Evolutionary conservation across 2,329 filamentous ascomycete genomes (phyloP), one percentile per base, ranked within the genome.

Genomic region (Penicillium expansum): DNA sequence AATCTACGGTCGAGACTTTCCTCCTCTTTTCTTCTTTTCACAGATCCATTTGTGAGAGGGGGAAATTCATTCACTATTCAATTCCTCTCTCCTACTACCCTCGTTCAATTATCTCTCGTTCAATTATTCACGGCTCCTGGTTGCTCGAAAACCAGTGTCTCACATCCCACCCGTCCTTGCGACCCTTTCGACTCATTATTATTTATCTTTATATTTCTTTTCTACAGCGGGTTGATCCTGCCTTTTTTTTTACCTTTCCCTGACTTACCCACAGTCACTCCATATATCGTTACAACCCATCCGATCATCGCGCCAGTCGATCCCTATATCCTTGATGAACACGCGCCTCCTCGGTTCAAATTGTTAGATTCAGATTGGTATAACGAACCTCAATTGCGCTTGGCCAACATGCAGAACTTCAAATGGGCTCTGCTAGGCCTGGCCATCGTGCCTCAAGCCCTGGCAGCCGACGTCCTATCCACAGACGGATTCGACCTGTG

Each of bases 401-500:
- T 32, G 24, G 43, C 53, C 57, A 56, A 59, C 16, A 70, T 74
- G 72, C 62, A 67, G 61, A 62, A 58, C 48, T 52, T 58, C 52
- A 54, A 65, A 47, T 66, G 64, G 55, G 62, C 67, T 41, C 58
- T 72, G 32, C 51, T 70, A 49, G 65, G 64, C 33, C 60, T 72
- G 62, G 63, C 62, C 56, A 49, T 69, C 22, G 53, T 69, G 38
- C 66, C 71, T 43, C 65, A 66, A 22, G 87, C 82, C 52, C 71
- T 89, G 57, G 90, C 84, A 55, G 81, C 78, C 59, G 86, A 93
- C 65, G 80, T 95, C 56, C 83, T 99, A 56, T 84, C 87, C 70
- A 97, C 92, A 24, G 84, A 83, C 61, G 90, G 92, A 57, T 96
- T 94, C 77, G 85, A 81, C 68, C 86, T 86, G 62, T 97, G 94